These are phyloP conservation scores for Coemansia erecta DNA, from an alignment of 192 early-diverging fungal species.

Conservation along the genomic window DNA sequence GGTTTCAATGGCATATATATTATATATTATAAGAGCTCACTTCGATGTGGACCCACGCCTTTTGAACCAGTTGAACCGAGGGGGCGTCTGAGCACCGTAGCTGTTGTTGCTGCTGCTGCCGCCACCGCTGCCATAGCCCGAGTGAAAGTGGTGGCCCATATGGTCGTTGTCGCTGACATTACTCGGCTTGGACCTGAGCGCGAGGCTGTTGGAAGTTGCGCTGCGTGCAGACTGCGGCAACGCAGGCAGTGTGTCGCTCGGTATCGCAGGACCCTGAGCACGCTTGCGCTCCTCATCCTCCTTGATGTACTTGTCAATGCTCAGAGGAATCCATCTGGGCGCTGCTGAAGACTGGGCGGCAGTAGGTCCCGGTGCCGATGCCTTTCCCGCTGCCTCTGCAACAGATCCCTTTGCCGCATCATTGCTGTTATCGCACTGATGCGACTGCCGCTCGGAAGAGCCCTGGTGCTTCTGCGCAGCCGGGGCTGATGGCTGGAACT, in stretches of 20 bases:
- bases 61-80: slow-evolving; percentile 54
- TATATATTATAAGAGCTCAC: no score
- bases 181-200: slow-evolving; percentile 36
- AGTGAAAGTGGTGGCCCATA: slow-evolving; percentile 8
- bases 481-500: background rate
- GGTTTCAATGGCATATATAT: background rate
- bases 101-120: slow-evolving; percentile 10
- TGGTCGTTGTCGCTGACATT: slow-evolving; percentile 35
- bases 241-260: background rate
- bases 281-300: slow-evolving; percentile 46
- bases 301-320: slow-evolving; percentile 50
- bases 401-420: no score
- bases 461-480: slow-evolving; percentile 1
- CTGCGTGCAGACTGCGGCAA: slow-evolving; percentile 10
- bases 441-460: background rate
- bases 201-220: slow-evolving; percentile 5
- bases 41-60: slow-evolving; percentile 53
- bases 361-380: background rate
- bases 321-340: slow-evolving; percentile 48
- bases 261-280: background rate
- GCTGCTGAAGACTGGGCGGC: background rate
- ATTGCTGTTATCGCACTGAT: background rate
- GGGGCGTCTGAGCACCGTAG: slow-evolving; percentile 23
- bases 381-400: slow-evolving; percentile 7
- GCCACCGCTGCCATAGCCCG: background rate